phyloP scores from a whole-genome alignment of 495 filamentous ascomycete species.

The Delitschia confertaspora region DNA sequence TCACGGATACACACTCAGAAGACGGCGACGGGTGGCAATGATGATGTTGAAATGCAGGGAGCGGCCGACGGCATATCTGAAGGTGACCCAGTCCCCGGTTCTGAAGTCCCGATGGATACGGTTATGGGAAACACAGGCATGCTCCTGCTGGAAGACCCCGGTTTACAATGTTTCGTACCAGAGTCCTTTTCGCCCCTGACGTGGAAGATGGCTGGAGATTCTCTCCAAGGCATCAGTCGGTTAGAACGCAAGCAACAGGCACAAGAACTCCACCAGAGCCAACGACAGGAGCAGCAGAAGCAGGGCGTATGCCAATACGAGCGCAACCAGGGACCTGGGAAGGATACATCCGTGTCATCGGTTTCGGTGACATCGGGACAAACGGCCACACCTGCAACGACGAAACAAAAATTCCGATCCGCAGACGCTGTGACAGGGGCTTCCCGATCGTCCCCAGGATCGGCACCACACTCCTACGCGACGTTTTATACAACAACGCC shows the following conservation, averaged over 20 bases:
- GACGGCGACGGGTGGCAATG: not conserved
- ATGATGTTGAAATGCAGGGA: conserved; percentile 27
- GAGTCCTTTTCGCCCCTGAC: conserved; percentile 34
- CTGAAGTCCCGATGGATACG: conserved; percentile 24
- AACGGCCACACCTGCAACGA: not conserved
- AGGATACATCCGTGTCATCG: too few species aligned
- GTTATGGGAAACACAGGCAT: conserved; percentile 45
- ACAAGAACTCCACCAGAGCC: too few species aligned
- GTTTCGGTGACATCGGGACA: not conserved
- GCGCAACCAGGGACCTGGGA: not conserved
- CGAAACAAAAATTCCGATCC: conserved; percentile 6
- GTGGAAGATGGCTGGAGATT: conserved; percentile 33
- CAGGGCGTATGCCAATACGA: not conserved
- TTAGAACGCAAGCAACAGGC: not conserved
- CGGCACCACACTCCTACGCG: conserved; percentile 16
- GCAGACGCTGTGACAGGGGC: conserved; percentile 9
- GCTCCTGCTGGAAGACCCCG: conserved; percentile 41
- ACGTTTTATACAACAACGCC: conserved; percentile 9
- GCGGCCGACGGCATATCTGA: conserved; percentile 15
- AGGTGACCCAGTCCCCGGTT: conserved; percentile 8
- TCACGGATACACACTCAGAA: not conserved
- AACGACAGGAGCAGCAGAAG: not conserved
- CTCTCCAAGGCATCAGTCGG: not conserved
- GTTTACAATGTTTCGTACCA: conserved; percentile 34
- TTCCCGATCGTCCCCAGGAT: conserved; percentile 18